Base-by-base conservation (phyloP, 2,329 filamentous ascomycete genomes). In the Dactylellina drechsleri region DNA sequence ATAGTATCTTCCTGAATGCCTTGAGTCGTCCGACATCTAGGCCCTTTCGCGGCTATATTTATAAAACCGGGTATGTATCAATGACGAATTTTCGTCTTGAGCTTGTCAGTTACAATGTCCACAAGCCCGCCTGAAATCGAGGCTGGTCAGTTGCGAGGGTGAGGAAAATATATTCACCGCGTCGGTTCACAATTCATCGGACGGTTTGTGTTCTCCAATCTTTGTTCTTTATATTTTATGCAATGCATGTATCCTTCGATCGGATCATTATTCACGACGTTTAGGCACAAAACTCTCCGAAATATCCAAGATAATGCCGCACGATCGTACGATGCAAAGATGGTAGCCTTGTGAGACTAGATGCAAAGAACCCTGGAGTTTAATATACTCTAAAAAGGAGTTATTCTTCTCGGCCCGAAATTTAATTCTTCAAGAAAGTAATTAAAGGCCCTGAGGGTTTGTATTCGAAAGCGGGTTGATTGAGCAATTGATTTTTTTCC, bases 401-500 rank as follows among this genome's bases (percentile, higher is more conserved):
- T 36, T 36, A 1, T 36, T 36, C 6, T 49, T 31, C 43, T 16
- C 40, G 52, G 16, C 4, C 23, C 23, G 23, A 23, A 23, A 23
- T 23, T 23, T 23, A 23, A 23, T 23, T 23, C 2, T 23, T 23
- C 23, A 23, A 62, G 28, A 53, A 26, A 41, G 41, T n/a, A 28
- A 36, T 36, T 36, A 8, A 10, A 36, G 31, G 31, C 31, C 4
- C 59, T 23, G 40, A 52, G 40, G 31, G 20, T 47, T 47, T 23
- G 43, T 2, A 2, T 47, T 15, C 43, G n/a, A 18, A 18, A n/a
- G 13, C 13, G 1, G 31, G 31, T 47, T 47, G 13, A n/a, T 47
- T 47, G 43, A n/a, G 10, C 40, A 12, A 12, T 43, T 57, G 59
- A 71, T 45, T 59, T 71, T 71, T 71, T 71, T 71, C 66, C 66